phyloP scores from a whole-genome alignment of 2,329 filamentous ascomycete genomes.

The Pseudovirgaria hyperparasitica region DNA sequence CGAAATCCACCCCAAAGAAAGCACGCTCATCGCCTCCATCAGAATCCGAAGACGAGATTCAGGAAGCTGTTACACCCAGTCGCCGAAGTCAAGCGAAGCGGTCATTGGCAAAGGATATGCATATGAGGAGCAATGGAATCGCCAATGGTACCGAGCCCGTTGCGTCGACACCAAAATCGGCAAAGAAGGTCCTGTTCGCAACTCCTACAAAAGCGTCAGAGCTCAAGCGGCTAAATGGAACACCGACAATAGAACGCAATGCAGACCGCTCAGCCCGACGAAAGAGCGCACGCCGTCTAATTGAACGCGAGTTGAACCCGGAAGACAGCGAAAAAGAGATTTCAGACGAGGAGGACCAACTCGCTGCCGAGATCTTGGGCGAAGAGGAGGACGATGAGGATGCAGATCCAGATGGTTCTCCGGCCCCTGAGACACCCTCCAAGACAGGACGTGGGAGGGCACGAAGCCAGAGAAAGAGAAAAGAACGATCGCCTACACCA shows the following conservation, averaged over 20 bases:
- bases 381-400: conserved; percentile 37
- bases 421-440: conserved; percentile 41
- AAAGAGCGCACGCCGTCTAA: conserved; percentile 68
- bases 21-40: too few species aligned
- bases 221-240: conserved; percentile 28
- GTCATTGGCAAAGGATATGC: too few species aligned
- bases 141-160: too few species aligned
- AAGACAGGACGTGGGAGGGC: conserved; percentile 20
- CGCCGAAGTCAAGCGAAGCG: too few species aligned
- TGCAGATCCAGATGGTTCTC: conserved; percentile 10
- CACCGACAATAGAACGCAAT: conserved; percentile 53
- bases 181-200: conserved; percentile 33
- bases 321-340: conserved; percentile 54
- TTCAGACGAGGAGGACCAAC: conserved; percentile 51
- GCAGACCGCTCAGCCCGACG: conserved; percentile 75
- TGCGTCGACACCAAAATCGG: conserved; percentile 32
- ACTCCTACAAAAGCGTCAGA: conserved; percentile 27
- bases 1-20: too few species aligned
- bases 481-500: conserved; percentile 62
- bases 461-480: conserved; percentile 32
- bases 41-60: too few species aligned
- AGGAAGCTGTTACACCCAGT: too few species aligned
- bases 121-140: too few species aligned
- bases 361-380: conserved; percentile 57
- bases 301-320: conserved; percentile 56